Conservation (phyloP, 2,329 filamentous ascomycete genomes). For the Stromatinia cepivora region DNA sequence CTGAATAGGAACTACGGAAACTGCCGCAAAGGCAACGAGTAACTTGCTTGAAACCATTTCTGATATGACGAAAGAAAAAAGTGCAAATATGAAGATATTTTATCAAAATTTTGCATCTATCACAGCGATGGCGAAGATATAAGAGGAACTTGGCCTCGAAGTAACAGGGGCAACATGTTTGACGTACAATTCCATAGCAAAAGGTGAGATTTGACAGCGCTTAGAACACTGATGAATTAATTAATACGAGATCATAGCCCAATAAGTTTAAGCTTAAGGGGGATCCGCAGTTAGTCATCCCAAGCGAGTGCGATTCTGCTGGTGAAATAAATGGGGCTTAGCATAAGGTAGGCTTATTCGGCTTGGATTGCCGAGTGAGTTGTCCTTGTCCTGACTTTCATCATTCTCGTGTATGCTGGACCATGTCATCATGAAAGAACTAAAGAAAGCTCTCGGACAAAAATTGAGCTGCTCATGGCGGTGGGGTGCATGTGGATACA, state of each 20-base stretch:
- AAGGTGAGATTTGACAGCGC: neutral
- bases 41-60: constrained; percentile 26
- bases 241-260: neutral
- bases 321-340: neutral
- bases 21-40: constrained; percentile 29
- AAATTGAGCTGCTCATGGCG: neutral
- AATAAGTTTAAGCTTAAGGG: constrained; percentile 3
- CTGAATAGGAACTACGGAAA: constrained; percentile 24
- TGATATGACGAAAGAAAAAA: neutral
- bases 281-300: neutral
- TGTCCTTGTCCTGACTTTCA: too few relatives aligned
- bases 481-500: too few relatives aligned
- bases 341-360: neutral
- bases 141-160: neutral
- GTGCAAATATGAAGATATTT: neutral
- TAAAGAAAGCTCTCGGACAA: neutral
- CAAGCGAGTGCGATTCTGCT: neutral
- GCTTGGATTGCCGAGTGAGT: neutral
- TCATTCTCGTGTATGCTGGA: neutral
- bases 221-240: neutral
- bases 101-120: neutral
- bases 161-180: neutral
- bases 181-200: neutral
- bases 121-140: neutral
- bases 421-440: neutral